Base-by-base conservation (phyloP, 2,329 filamentous ascomycete species). In the Neocucurbitaria cava region DNA sequence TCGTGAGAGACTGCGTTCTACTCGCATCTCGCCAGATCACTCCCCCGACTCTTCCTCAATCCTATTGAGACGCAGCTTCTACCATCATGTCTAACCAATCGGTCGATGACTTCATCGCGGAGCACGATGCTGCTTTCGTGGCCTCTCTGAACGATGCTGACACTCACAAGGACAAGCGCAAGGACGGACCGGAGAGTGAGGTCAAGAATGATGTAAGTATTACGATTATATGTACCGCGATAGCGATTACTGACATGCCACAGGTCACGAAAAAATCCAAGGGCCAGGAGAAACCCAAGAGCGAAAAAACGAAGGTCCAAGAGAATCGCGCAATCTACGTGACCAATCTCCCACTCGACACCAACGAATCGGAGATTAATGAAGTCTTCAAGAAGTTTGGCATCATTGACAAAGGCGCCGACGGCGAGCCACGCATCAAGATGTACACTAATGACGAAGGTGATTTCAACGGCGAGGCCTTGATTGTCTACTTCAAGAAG, bases 361-460 rank as follows among this genome's bases (percentile, higher is more conserved):
- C 87, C 39, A 91, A 89, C 0, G 81, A 89, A 38, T 86, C 90
- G 26, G 95, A 99, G 78, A 87, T 99, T 15, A 84, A 89, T 63
- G 85, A 92, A 21, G 82, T 91, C 24, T 99, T 99, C 79, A 91
- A 88, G 44, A 94, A 91, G 74, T 96, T 86, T 69, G 89, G 98
- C 63, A 93, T 99, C 61, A 92, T 94, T 44, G 93, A 98, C 76
- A 91, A 96, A 76, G 93, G 96, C 61, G 93, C 97, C 70, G 92
- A 88, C 68, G 90, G 91, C 52, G 85, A 87, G 41, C 91, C 92
- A 40, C 89, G 95, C 33, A 94, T 99, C 77, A 98, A 96, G 79
- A 86, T 99, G 76, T 99, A 99, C 78, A 86, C 82, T 18, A 88
- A 97, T 72, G 86, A 89, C 1, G 78, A 88, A 1, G 95, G 92